These are phyloP conservation scores for Thuidium tamariscinum DNA, from an alignment of 225 moss, liverwort and hornwort species.

Conservation along the genomic window DNA sequence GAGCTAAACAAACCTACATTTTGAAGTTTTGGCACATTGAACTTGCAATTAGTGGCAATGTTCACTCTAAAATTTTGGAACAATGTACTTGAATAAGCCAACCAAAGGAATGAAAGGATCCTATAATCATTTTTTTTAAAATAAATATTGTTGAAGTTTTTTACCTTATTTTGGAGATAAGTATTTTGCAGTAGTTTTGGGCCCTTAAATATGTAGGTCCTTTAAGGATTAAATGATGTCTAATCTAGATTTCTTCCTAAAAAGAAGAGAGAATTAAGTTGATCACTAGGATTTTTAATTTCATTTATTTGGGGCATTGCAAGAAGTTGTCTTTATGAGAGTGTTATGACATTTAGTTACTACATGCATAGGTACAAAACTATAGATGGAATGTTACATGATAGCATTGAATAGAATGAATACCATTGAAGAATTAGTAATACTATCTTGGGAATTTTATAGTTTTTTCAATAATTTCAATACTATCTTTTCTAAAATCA, in stretches of 20 bases:
- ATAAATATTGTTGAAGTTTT: not conserved
- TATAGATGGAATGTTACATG: not conserved
- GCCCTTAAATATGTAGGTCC: too few species aligned
- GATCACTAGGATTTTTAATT: too few species aligned
- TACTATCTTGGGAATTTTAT: not conserved
- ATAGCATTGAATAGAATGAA: not conserved
- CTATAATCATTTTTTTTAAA: accelerated
- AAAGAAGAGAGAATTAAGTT: too few species aligned
- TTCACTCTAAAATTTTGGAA: not conserved
- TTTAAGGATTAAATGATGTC: not conserved
- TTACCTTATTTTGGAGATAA: not conserved
- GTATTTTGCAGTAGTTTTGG: not conserved
- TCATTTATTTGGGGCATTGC: too few species aligned
- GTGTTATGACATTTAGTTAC: too few species aligned
- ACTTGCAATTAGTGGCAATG: accelerated
- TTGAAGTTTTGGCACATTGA: not conserved
- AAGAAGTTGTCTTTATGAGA: too few species aligned
- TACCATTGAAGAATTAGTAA: not conserved
- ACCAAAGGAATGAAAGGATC: not conserved
- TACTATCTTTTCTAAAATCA: not conserved
- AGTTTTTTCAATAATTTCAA: not conserved
- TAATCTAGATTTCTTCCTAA: too few species aligned
- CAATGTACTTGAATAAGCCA: not conserved
- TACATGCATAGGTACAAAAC: too few species aligned
- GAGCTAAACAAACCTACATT: not conserved